Evolutionary conservation across 805 yeast species (phyloP).

Genomic region (Pichia phayaonensis): DNA sequence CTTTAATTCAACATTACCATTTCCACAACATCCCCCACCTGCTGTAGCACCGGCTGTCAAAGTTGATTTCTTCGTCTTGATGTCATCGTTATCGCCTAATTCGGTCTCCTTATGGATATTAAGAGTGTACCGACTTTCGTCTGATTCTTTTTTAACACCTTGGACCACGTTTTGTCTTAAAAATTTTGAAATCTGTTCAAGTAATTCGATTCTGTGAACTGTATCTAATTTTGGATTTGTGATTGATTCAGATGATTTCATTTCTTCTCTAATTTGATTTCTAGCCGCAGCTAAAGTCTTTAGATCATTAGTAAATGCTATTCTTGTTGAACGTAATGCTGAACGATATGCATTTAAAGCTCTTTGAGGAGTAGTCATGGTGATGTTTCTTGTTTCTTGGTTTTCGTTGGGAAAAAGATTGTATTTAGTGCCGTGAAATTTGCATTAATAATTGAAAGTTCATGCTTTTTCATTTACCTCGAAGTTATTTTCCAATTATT

Average conservation of each 20-base stretch:
- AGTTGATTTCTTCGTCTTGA: constrained; percentile 43
- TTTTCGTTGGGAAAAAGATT: background rate
- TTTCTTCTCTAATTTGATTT: constrained; percentile 48
- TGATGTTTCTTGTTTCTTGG: background rate
- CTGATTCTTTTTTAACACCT: constrained; percentile 41
- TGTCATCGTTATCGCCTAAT: constrained; percentile 81
- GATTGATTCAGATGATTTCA: constrained; percentile 26
- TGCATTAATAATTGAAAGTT: background rate
- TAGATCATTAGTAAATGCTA: constrained; percentile 49
- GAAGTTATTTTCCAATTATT: background rate
- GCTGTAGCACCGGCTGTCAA: constrained; percentile 26
- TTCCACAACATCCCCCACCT: constrained; percentile 49
- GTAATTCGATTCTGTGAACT: constrained; percentile 43
- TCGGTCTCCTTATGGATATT: constrained; percentile 79
- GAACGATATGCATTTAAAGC: constrained; percentile 48
- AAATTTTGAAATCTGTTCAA: constrained; percentile 66
- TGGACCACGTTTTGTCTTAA: constrained; percentile 79
- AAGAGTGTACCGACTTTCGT: constrained; percentile 41
- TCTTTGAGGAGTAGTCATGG: constrained; percentile 11
- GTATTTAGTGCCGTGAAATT: background rate
- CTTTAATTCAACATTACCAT: constrained; percentile 36
- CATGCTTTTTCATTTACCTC: background rate
- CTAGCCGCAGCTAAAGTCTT: constrained; percentile 53
- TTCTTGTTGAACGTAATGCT: constrained; percentile 57
- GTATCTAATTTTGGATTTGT: constrained; percentile 42